These are phyloP conservation scores for Penicillium oxalicum DNA, from an alignment of 2,329 filamentous ascomycete species.

Conservation along the genomic window DNA sequence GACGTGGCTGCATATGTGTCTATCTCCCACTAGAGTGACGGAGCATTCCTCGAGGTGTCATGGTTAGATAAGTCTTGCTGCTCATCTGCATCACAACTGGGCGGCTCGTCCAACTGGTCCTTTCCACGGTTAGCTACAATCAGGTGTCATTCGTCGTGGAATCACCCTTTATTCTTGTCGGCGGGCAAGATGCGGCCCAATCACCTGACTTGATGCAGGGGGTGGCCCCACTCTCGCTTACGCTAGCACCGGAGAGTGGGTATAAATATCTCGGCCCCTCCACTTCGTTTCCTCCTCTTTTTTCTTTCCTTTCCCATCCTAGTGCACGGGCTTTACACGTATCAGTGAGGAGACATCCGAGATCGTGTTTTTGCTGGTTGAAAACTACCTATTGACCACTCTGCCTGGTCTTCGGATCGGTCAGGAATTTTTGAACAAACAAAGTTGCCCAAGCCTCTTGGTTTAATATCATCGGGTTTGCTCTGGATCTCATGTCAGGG, in stretches of 20 bases:
- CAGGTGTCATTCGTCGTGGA: too few relatives aligned
- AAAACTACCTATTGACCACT: conserved; percentile 78
- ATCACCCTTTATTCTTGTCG: too few relatives aligned
- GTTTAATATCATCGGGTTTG: conserved; percentile 13
- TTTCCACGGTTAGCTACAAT: too few relatives aligned
- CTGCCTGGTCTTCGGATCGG: conserved; percentile 62
- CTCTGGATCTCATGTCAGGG: conserved; percentile 7
- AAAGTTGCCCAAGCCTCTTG: conserved; percentile 23
- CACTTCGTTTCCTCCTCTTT: conserved; percentile 22
- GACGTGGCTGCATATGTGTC: too few relatives aligned
- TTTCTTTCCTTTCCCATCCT: conserved; percentile 37
- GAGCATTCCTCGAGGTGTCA: background rate
- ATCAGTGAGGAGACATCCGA: conserved; percentile 85
- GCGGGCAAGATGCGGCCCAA: background rate
- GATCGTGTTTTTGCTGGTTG: conserved; percentile 85
- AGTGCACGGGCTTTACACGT: conserved; percentile 67
- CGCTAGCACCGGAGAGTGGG: conserved; percentile 18
- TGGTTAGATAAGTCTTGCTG: background rate
- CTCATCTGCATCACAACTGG: too few relatives aligned
- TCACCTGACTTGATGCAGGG: background rate
- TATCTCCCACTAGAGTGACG: too few relatives aligned
- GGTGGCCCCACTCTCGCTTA: conserved; percentile 22
- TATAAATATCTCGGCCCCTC: conserved; percentile 20
- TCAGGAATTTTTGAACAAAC: conserved; percentile 71
- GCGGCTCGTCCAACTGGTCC: too few relatives aligned